Evolutionary conservation across 164 flowering plant genomes (phyloP).

Genomic region (Magnolia kwangsiensis): DNA sequence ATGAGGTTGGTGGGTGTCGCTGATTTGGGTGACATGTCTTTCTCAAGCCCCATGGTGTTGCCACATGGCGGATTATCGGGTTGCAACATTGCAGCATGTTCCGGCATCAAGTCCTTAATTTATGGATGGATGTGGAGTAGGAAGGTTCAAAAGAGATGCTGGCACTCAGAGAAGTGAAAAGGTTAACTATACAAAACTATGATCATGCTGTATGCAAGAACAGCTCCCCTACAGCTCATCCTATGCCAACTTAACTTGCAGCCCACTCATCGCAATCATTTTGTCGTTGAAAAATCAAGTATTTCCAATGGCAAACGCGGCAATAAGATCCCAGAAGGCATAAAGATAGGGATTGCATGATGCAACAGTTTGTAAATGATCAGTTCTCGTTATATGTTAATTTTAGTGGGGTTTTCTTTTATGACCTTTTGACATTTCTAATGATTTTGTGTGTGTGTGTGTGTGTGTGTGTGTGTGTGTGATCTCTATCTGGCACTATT

Average conservation of each 20-base stretch:
- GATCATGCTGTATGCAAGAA: background rate
- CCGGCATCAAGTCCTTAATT: too few species aligned
- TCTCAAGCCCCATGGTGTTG: background rate
- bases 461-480: too few species aligned
- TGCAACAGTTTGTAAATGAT: background rate
- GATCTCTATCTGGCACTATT: too few species aligned
- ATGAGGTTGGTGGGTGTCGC: background rate
- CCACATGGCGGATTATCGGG: background rate
- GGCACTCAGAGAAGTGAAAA: background rate
- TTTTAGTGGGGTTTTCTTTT: too few species aligned
- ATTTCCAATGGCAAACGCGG: background rate
- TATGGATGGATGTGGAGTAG: too few species aligned
- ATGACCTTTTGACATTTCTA: too few species aligned
- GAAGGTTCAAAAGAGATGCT: too few species aligned
- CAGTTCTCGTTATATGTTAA: background rate
- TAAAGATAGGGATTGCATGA: background rate
- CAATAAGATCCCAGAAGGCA: background rate
- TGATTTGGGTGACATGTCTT: background rate
- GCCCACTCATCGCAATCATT: background rate
- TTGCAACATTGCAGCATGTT: background rate
- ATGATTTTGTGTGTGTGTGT: too few species aligned
- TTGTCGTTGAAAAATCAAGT: background rate
- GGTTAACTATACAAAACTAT: background rate
- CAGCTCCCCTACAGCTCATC: background rate
- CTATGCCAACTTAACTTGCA: background rate